Percentiles rank a stretch among this genome's conserved stretches.
Evolutionary conservation across 306 rosid genomes (phyloP).

Genomic region (Sophora flavescens): DNA sequence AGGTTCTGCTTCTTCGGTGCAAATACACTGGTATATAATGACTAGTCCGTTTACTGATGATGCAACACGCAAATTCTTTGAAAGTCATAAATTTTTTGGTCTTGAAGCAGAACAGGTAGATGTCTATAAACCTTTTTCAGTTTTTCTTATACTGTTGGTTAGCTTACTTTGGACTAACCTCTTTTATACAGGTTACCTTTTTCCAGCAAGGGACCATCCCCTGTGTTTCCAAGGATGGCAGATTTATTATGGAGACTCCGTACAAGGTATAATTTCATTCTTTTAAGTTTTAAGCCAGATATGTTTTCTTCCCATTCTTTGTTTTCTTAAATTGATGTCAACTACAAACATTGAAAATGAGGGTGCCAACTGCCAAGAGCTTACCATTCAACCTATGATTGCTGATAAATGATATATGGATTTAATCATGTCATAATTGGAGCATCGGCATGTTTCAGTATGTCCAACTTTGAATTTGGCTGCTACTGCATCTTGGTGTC

Average conservation of each 20-base stretch:
- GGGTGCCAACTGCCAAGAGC: slow-evolving; percentile 26
- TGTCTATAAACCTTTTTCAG: slow-evolving; percentile 7
- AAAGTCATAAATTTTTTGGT: slow-evolving; percentile 86
- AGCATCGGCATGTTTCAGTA: background rate
- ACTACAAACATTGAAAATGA: slow-evolving; percentile 2
- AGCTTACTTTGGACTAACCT: slow-evolving; percentile 50
- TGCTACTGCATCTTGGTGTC: slow-evolving; percentile 19
- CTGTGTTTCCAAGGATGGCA: slow-evolving; percentile 92
- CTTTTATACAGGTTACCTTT: slow-evolving; percentile 78
- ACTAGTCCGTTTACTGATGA: slow-evolving; percentile 98
- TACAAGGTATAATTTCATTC: slow-evolving; percentile 63
- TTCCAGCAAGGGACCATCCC: slow-evolving; percentile 98
- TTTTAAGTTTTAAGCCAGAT: slow-evolving; percentile 26
- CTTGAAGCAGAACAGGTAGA: slow-evolving; percentile 90
- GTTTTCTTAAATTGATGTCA: slow-evolving; percentile 30
- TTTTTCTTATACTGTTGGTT: slow-evolving; percentile 10
- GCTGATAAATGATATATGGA: slow-evolving; percentile 23
- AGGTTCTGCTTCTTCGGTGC: slow-evolving; percentile 71
- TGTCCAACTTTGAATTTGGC: slow-evolving; percentile 32
- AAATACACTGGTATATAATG: slow-evolving; percentile 97
- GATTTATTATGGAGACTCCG: slow-evolving; percentile 94
- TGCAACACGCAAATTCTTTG: slow-evolving; percentile 85
- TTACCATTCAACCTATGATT: slow-evolving; percentile 25
- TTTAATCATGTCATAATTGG: slow-evolving; percentile 29
- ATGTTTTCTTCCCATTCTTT: slow-evolving; percentile 24